phyloP scores from a whole-genome alignment of 148 eudicot genomes.

The Rhododendron kiyosumense region DNA sequence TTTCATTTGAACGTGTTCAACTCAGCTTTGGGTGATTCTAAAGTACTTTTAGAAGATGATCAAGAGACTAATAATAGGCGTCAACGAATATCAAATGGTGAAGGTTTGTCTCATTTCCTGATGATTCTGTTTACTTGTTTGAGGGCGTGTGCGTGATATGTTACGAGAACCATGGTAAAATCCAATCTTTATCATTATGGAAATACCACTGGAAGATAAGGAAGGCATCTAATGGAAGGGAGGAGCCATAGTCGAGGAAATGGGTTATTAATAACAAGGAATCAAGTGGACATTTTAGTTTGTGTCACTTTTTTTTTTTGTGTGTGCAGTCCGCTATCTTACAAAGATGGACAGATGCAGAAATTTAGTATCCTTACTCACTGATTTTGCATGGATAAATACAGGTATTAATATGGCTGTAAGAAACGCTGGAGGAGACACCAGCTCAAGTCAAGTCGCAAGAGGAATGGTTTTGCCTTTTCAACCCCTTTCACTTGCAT shows the following conservation, averaged over 20 bases:
- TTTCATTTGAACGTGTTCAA: background rate
- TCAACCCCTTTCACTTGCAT: conserved; percentile 33
- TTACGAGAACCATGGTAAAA: background rate
- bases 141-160: background rate
- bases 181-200: background rate
- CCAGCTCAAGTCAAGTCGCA: conserved; percentile 7
- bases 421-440: background rate
- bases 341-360: background rate
- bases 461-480: conserved; percentile 39
- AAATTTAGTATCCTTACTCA: background rate
- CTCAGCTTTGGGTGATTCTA: background rate
- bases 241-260: background rate
- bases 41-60: background rate
- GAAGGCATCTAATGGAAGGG: background rate
- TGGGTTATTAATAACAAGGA: background rate
- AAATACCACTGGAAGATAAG: background rate
- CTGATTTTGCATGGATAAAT: background rate
- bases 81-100: background rate
- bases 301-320: background rate
- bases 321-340: background rate
- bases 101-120: background rate
- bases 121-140: background rate
- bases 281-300: background rate
- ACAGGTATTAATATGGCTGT: background rate
- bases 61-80: background rate